Percentiles rank a stretch among this genome's conserved stretches.
These are phyloP conservation scores for Pelargonium cotyledonis DNA, from an alignment of 441 rosid species.

Conservation along the genomic window DNA sequence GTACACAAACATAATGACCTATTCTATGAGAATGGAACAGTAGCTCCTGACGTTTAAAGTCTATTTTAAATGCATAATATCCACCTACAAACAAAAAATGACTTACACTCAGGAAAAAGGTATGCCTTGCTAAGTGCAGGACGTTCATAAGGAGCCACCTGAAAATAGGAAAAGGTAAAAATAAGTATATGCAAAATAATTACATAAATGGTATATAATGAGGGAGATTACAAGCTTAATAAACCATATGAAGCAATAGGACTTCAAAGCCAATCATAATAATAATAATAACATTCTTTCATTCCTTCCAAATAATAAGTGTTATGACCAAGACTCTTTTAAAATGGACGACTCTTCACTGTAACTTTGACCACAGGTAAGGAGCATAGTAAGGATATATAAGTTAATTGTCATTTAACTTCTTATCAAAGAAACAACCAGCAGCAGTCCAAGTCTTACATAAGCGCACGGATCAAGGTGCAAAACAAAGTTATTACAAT, in stretches of 20 bases:
- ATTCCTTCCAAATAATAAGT: background rate
- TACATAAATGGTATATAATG: background rate
- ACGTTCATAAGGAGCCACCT: slow-evolving; percentile 99
- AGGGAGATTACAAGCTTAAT: background rate
- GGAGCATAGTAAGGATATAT: background rate
- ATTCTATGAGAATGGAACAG: background rate
- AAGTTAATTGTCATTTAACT: background rate
- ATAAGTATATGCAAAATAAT: background rate
- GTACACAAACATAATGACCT: background rate
- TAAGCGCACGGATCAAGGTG: background rate
- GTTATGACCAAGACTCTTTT: background rate
- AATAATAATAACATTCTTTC: background rate
- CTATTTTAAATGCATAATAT: background rate
- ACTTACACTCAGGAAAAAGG: slow-evolving; percentile 80
- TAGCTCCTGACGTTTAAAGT: background rate
- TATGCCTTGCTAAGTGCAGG: slow-evolving; percentile 98
- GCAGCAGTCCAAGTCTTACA: too few relatives aligned
- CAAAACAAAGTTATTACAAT: background rate
- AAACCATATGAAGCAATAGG: too few relatives aligned
- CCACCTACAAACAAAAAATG: background rate
- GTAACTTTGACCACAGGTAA: background rate
- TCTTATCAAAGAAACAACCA: background rate
- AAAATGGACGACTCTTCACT: too few relatives aligned
- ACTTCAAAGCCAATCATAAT: background rate
- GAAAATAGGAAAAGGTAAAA: slow-evolving; percentile 14